Conservation (phyloP, 352 stramenopile genomes). For the Globisporangium solare region DNA sequence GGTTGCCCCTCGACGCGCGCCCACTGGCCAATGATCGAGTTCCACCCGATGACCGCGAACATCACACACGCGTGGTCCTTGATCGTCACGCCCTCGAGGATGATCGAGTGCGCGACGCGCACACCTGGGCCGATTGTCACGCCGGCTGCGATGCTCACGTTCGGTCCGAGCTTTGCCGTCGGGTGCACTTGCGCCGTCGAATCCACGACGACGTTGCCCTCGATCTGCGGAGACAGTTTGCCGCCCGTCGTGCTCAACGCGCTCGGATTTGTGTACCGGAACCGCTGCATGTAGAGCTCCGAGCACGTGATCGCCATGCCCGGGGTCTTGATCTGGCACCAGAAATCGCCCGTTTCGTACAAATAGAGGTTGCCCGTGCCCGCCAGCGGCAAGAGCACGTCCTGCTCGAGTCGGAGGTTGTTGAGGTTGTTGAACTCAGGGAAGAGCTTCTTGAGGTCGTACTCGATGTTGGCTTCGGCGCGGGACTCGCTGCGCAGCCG, state of each 20-base stretch:
- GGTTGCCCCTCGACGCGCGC: slow-evolving; percentile 78
- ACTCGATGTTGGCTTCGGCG: slow-evolving; percentile 61
- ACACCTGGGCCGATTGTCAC: slow-evolving; percentile 79
- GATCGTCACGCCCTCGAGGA: slow-evolving; percentile 85
- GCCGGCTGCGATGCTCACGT: slow-evolving; percentile 81
- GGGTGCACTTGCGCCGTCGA: slow-evolving; percentile 73
- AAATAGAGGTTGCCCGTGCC: slow-evolving; percentile 72
- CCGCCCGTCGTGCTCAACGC: slow-evolving; percentile 72
- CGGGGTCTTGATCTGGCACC: slow-evolving; percentile 89
- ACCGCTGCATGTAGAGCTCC: slow-evolving; percentile 89
- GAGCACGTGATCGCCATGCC: slow-evolving; percentile 89
- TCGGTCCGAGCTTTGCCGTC: slow-evolving; percentile 82
- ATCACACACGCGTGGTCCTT: slow-evolving; percentile 86
- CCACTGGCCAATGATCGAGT: slow-evolving; percentile 87
- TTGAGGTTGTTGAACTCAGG: slow-evolving; percentile 84
- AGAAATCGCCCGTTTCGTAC: slow-evolving; percentile 85
- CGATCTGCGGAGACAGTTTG: slow-evolving; percentile 81
- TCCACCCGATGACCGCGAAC: slow-evolving; percentile 87
- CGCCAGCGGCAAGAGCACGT: slow-evolving; percentile 76
- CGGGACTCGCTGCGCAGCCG: slow-evolving; percentile 71
- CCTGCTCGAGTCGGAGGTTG: slow-evolving; percentile 81
- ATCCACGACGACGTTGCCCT: slow-evolving; percentile 86
- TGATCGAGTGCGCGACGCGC: slow-evolving; percentile 84
- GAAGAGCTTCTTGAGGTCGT: slow-evolving; percentile 86
- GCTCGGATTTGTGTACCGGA: slow-evolving; percentile 86